Evolutionary conservation across 441 rosid species (phyloP).

Genomic region (Populus hybrid): DNA sequence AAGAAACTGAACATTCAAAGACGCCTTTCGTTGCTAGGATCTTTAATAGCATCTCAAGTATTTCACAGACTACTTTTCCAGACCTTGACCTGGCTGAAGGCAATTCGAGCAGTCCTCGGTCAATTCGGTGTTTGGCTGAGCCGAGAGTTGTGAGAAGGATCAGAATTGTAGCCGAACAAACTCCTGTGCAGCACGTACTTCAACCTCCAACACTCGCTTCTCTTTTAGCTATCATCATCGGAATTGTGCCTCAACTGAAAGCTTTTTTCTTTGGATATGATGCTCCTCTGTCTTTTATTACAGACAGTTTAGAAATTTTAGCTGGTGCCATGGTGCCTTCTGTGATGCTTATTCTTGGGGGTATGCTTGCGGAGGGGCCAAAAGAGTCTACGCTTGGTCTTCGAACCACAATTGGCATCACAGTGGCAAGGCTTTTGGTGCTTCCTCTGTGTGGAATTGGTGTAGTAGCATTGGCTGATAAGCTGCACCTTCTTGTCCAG

Average conservation of each 20-base stretch:
- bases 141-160: constrained; percentile 86
- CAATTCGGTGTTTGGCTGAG: constrained; percentile 74
- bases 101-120: constrained; percentile 49
- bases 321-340: constrained; percentile 94
- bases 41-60: constrained; percentile 48
- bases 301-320: constrained; percentile 78
- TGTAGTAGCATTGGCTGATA: constrained; percentile 54
- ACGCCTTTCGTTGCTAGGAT: constrained; percentile 77
- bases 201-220: constrained; percentile 94
- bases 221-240: constrained; percentile 64
- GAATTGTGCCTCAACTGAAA: constrained; percentile 74
- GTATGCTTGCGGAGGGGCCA: constrained; percentile 94
- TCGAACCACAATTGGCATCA: constrained; percentile 68
- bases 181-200: constrained; percentile 81
- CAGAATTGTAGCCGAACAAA: constrained; percentile 76
- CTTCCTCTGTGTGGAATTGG: constrained; percentile 85
- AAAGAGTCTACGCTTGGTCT: constrained; percentile 73
- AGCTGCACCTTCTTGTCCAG: constrained; percentile 47
- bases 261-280: constrained; percentile 66
- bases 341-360: constrained; percentile 93
- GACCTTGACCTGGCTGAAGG: constrained; percentile 54
- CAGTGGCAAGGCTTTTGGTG: constrained; percentile 73
- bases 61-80: constrained; percentile 47
- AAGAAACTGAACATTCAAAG: constrained; percentile 78
- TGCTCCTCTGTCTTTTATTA: constrained; percentile 79